A percentile compares a stretch with the other conserved stretches of the same genome.
Evolutionary conservation across 306 rosid genomes (phyloP).

Genomic region (Rubus idaeus): DNA sequence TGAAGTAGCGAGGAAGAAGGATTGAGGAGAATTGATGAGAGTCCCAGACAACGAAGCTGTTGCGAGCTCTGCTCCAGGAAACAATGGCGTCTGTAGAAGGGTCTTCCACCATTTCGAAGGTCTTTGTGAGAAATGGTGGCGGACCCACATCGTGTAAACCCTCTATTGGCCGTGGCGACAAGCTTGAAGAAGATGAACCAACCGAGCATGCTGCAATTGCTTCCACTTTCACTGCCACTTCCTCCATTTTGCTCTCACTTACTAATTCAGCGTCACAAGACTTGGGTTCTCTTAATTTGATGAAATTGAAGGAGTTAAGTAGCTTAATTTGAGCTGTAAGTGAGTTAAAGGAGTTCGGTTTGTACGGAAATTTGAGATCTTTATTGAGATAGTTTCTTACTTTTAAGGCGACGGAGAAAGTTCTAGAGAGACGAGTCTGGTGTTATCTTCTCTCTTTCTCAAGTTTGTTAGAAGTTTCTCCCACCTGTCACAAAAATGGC

Average conservation of each 20-base stretch:
- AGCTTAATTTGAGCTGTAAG: background rate
- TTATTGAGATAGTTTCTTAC: background rate
- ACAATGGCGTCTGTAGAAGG: conserved; percentile 75
- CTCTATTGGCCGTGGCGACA: conserved; percentile 71
- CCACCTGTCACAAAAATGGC: conserved; percentile 1
- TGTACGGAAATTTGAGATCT: background rate
- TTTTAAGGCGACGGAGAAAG: conserved; percentile 39
- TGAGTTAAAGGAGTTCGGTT: background rate
- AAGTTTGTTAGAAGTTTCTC: conserved; percentile 32
- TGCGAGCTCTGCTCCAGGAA: conserved; percentile 85
- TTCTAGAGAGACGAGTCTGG: conserved; percentile 44
- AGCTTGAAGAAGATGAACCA: conserved; percentile 47
- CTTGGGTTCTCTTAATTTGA: background rate
- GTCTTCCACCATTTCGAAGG: conserved; percentile 92
- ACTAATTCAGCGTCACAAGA: background rate
- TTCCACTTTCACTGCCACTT: conserved; percentile 50
- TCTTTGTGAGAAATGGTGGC: conserved; percentile 89
- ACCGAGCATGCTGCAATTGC: conserved; percentile 32
- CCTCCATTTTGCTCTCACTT: conserved; percentile 31
- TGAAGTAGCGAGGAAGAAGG: conserved; percentile 87
- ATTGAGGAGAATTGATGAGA: conserved; percentile 59
- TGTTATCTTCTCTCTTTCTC: background rate
- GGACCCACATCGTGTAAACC: conserved; percentile 80
- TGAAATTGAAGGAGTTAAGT: background rate
- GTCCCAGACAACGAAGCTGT: conserved; percentile 95